Conservation (phyloP, 202 grass and related monocot genomes). For the Carex sylvatica region DNA sequence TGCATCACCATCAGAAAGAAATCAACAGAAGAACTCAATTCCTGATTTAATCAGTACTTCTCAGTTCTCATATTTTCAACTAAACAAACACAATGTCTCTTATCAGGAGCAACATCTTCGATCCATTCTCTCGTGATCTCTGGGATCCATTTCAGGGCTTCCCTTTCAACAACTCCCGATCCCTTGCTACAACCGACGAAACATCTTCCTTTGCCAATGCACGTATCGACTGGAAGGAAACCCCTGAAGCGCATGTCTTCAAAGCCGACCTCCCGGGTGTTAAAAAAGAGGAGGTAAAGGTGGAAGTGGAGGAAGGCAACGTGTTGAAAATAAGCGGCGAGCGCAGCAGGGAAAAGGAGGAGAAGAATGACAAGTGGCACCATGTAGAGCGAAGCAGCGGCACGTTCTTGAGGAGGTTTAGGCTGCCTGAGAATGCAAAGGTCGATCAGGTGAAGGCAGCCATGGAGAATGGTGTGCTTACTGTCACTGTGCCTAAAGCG, state of each 20-base stretch:
- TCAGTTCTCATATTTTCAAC: neutral
- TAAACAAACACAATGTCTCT: neutral
- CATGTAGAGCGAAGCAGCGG: no score
- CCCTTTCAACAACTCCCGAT: neutral
- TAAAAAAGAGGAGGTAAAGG: neutral
- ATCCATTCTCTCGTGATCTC: conserved; percentile 23
- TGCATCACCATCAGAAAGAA: conserved; percentile 7
- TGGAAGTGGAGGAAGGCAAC: conserved; percentile 21
- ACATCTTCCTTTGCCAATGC: neutral
- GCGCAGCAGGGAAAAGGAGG: conserved; percentile 40
- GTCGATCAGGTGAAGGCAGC: conserved; percentile 35
- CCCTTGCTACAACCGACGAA: neutral
- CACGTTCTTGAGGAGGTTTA: no score
- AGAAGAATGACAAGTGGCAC: conserved; percentile 5
- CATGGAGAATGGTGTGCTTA: conserved; percentile 40
- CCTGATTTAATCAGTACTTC: no score
- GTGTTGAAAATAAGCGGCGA: conserved; percentile 38
- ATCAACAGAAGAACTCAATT: neutral
- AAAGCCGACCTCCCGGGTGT: conserved; percentile 41
- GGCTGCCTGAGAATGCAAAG: no score
- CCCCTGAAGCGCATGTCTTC: conserved; percentile 46
- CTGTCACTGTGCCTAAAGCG: conserved; percentile 42
- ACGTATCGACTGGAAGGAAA: conserved; percentile 44
- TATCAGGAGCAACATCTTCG: conserved; percentile 26
- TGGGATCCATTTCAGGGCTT: conserved; percentile 23